phyloP scores from a whole-genome alignment of 345 rosid genomes.

The thale cress (Arabidopsis thaliana) region TAIR10.1 NC_003075.7:13545001-13545500 shows the following conservation, averaged over 20 bases:
- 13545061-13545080: slow-evolving; percentile 92
- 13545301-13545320: slow-evolving; percentile 91
- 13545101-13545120: slow-evolving; percentile 19
- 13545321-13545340: slow-evolving; percentile 53
- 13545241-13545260: slow-evolving; percentile 98
- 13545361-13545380: background rate
- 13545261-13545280: slow-evolving; percentile 93
- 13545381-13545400: background rate
- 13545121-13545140: background rate
- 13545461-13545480: background rate
- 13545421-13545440: slow-evolving; percentile 17
- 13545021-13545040: slow-evolving; percentile 90
- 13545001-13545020: slow-evolving; percentile 88
- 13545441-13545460: slow-evolving; percentile 3
- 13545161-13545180: slow-evolving; percentile 51
- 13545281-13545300: slow-evolving; percentile 82
- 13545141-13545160: slow-evolving; percentile 2
- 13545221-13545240: slow-evolving; percentile 97
- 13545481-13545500: slow-evolving; percentile 2
- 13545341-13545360: slow-evolving; percentile 26
- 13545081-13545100: slow-evolving; percentile 73
- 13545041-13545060: slow-evolving; percentile 86
- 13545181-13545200: slow-evolving; percentile 79
- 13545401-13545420: slow-evolving; percentile 16
- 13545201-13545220: slow-evolving; percentile 90